These are phyloP conservation scores for Floccularia luteovirens DNA, from an alignment of 768 basidiomycete species.

Conservation along the genomic window DNA sequence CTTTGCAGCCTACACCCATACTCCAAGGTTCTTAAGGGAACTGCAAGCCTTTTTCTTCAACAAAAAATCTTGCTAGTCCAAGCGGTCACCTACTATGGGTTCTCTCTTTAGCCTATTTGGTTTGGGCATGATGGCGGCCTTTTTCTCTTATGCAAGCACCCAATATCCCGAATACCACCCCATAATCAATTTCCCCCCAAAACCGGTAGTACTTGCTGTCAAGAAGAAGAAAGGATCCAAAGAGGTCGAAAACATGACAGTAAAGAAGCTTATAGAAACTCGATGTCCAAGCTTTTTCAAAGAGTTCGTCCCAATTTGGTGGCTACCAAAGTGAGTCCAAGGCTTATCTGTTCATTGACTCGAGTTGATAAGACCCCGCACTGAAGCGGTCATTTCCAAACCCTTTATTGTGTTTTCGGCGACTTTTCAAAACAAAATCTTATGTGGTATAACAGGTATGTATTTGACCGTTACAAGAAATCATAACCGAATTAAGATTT, in stretches of 20 bases:
- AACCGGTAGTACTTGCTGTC: slow-evolving; percentile 27
- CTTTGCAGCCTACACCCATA: too few relatives aligned
- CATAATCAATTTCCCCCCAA: slow-evolving; percentile 29
- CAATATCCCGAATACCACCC: slow-evolving; percentile 14
- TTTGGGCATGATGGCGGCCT: slow-evolving; percentile 25
- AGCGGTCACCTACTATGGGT: slow-evolving; percentile 13
- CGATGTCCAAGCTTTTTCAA: slow-evolving; percentile 34
- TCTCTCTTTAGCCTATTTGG: slow-evolving; percentile 19
- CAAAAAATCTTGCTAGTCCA: too few relatives aligned
- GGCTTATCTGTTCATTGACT: neutral
- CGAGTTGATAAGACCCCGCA: neutral
- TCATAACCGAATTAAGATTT: slow-evolving; percentile 1
- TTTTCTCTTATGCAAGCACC: slow-evolving; percentile 19
- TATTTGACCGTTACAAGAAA: neutral
- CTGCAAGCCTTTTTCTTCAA: too few relatives aligned
- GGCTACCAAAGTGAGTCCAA: slow-evolving; percentile 35
- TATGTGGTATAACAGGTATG: slow-evolving; percentile 49
- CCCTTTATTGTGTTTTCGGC: slow-evolving; percentile 50
- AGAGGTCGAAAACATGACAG: slow-evolving; percentile 27
- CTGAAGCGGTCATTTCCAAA: slow-evolving; percentile 60
- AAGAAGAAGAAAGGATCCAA: slow-evolving; percentile 19
- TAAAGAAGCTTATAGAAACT: slow-evolving; percentile 29
- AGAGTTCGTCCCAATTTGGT: slow-evolving; percentile 38
- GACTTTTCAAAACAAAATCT: slow-evolving; percentile 51
- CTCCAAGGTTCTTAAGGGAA: neutral